A percentile compares a stretch with the other conserved stretches of the same genome.
Evolutionary conservation across 75 land plant species (phyloP).

Genomic region (Pinus taeda): DNA sequence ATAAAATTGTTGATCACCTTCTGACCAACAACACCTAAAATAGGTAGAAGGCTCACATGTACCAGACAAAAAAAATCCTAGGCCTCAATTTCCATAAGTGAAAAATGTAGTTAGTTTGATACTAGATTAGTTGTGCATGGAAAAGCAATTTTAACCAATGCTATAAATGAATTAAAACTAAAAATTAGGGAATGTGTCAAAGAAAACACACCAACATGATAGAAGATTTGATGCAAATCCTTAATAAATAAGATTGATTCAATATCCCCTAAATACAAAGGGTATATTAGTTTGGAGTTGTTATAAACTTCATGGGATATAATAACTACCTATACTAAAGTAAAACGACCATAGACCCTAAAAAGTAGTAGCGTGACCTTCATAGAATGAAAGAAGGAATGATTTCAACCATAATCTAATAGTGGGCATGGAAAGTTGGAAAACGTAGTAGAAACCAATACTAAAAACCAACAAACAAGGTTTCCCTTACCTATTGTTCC

Average conservation of each 20-base stretch:
- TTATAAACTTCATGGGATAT: neutral
- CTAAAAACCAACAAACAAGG: neutral
- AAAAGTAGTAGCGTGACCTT: neutral
- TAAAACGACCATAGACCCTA: neutral
- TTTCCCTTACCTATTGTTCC: slow-evolving; percentile 72
- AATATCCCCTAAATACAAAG: slow-evolving; percentile 74
- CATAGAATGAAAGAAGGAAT: neutral
- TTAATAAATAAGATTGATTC: slow-evolving; percentile 95
- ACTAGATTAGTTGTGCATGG: neutral
- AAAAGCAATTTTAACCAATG: neutral
- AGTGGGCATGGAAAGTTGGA: neutral
- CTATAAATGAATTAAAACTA: neutral
- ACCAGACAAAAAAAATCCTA: slow-evolving; percentile 87
- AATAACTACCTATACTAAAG: neutral
- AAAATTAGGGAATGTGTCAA: neutral
- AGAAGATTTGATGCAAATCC: slow-evolving; percentile 86
- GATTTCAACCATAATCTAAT: neutral
- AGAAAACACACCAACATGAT: slow-evolving; percentile 68
- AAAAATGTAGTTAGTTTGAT: neutral
- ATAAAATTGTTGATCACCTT: slow-evolving; percentile 45
- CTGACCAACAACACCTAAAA: slow-evolving; percentile 89
- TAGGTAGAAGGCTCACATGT: slow-evolving; percentile 96
- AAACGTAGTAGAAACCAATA: neutral
- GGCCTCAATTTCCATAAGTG: slow-evolving; percentile 39
- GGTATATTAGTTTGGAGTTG: neutral